phyloP scores from a whole-genome alignment of 257 asterid genomes.

The Penstemon davidsonii region DNA sequence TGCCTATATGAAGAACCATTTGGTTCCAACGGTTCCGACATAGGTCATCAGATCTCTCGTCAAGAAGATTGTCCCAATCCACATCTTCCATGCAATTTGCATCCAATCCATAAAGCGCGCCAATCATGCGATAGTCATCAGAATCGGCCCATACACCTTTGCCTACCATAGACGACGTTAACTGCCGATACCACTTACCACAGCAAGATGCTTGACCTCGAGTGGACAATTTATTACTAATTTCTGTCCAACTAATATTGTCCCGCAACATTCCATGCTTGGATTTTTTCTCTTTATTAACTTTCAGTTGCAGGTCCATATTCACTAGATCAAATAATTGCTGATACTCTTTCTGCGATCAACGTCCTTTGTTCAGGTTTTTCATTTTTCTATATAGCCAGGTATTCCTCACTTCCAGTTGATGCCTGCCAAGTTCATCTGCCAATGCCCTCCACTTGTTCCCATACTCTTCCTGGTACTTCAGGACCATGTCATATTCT shows the following conservation, averaged over 20 bases:
- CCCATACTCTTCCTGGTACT: conserved; percentile 40
- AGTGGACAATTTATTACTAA: conserved; percentile 45
- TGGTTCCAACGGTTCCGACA: conserved; percentile 59
- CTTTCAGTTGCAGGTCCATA: conserved; percentile 37
- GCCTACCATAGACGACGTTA: conserved; percentile 49
- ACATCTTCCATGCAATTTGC: conserved; percentile 61
- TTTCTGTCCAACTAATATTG: conserved; percentile 49
- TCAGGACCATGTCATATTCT: conserved; percentile 36
- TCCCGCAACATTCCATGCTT: conserved; percentile 57
- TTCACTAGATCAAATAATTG: conserved; percentile 49
- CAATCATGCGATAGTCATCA: conserved; percentile 50
- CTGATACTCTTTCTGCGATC: conserved; percentile 57
- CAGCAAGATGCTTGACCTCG: too few species aligned
- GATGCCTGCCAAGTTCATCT: conserved; percentile 48
- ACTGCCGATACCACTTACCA: conserved; percentile 45
- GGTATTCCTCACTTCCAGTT: conserved; percentile 46
- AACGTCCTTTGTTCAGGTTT: conserved; percentile 38
- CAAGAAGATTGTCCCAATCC: conserved; percentile 59
- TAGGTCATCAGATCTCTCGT: conserved; percentile 43
- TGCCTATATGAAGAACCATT: conserved; percentile 56
- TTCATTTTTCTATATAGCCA: conserved; percentile 42
- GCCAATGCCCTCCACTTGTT: conserved; percentile 49
- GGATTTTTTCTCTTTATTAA: conserved; percentile 45
- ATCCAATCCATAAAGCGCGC: conserved; percentile 41
- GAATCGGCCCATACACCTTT: conserved; percentile 49